Conservation (phyloP, 352 stramenopile genomes). For the Pythium aristosporum region DNA sequence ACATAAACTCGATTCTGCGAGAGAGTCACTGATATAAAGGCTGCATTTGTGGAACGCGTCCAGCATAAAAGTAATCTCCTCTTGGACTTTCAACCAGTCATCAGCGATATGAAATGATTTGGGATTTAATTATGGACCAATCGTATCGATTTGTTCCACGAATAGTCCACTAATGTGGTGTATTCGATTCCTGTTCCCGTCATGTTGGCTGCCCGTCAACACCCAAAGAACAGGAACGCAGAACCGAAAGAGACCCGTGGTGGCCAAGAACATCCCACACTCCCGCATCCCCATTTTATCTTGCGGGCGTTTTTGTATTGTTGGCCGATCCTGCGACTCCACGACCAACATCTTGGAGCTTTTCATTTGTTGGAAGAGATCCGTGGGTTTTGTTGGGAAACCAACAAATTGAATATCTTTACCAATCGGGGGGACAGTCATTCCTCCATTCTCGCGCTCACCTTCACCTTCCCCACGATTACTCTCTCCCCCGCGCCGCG, state of each 20-base stretch:
- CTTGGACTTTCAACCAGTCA: too few relatives aligned
- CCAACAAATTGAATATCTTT: too few relatives aligned
- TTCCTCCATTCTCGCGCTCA: neutral
- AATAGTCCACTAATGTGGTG: neutral
- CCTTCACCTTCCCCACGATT: neutral
- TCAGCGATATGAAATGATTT: neutral
- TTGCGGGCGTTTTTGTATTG: conserved; percentile 2
- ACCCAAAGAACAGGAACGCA: conserved; percentile 1
- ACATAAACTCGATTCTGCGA: neutral
- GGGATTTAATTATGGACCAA: too few relatives aligned
- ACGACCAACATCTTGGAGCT: neutral
- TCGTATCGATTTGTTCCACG: neutral
- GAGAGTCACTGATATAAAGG: neutral
- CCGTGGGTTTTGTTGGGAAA: too few relatives aligned
- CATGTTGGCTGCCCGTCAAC: neutral
- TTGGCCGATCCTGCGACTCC: neutral
- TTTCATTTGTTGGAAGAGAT: neutral
- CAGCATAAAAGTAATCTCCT: neutral
- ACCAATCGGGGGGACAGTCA: neutral
- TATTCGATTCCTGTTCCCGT: neutral
- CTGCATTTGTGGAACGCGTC: neutral
- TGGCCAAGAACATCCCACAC: neutral
- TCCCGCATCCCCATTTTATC: conserved; percentile 1
- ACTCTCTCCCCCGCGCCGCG: neutral
- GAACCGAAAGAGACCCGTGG: neutral